Evolutionary conservation across 2,329 filamentous ascomycete species (phyloP), one percentile per base, ranked within the genome.

Genomic region (Sporothrix brasiliensis): DNA sequence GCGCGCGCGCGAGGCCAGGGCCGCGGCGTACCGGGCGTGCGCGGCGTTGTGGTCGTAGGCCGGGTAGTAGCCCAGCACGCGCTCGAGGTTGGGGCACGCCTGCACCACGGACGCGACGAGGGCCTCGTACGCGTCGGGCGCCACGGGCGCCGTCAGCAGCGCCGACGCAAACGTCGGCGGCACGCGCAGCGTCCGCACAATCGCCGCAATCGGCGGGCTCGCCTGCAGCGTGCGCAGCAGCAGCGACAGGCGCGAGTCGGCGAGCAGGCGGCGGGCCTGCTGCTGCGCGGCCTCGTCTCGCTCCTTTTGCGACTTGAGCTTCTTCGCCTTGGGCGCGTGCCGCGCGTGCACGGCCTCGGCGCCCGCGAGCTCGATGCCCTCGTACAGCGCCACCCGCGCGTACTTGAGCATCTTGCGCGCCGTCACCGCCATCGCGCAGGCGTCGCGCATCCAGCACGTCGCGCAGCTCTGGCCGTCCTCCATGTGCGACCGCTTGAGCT

Each of bases 381-480:
- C 82, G 74, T 91, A 88, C 81, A 89, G 76, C 16, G 83, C 83
- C 24, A 79, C 77, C 24, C 83, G 82, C 7, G 86, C 86, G 53
- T 82, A 82, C 73, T 82, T 83, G 74, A 83, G 79, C 79, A 85
- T 85, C 74, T 84, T 87, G 72, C 81, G 82, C 19, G 83, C 85
- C 50, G 82, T 80, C 13, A 87, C 70, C 13, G 83, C 81, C 53
- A 89, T 76, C 54, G 82, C 83, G 73, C 83, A 85, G 41, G 85
- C 78, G 74, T 90, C 87, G 65, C 88, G 82, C 86, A 88, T 88
- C 85, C 86, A 89, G 77, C 88, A 90, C 21, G 88, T 89, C 19
- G 87, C 83, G 75, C 88, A 90, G 77, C 86, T 88, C 30, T 24
- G 44, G 16, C n/a, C 27, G 41, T 61, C 53, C 1, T 50, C 78